phyloP scores from a whole-genome alignment of 179 eudicot species.

The Vitellaria paradoxa region DNA sequence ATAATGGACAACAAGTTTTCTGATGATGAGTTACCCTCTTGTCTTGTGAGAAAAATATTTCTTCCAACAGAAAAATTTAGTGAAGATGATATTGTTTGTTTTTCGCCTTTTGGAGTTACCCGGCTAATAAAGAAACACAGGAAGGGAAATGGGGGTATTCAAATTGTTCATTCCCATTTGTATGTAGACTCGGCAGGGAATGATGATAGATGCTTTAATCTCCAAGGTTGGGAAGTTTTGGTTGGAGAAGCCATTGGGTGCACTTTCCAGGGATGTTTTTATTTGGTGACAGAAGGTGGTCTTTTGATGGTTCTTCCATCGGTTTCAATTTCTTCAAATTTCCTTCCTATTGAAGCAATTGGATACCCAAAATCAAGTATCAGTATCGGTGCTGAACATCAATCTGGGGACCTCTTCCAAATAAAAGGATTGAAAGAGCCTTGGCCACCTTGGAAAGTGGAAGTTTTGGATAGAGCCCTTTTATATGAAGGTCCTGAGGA shows the following conservation, averaged over 20 bases:
- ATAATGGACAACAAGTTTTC: slow-evolving; percentile 24
- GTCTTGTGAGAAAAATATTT: slow-evolving; percentile 44
- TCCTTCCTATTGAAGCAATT: slow-evolving; percentile 51
- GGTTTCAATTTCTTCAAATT: slow-evolving; percentile 63
- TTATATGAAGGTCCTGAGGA: slow-evolving; percentile 82
- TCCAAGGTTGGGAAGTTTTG: slow-evolving; percentile 40
- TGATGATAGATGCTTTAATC: slow-evolving; percentile 43
- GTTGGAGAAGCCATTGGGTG: slow-evolving; percentile 59
- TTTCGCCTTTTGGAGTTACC: slow-evolving; percentile 80
- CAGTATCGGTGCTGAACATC: slow-evolving; percentile 23
- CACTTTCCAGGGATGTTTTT: slow-evolving; percentile 68
- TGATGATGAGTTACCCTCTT: slow-evolving; percentile 24
- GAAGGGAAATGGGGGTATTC: slow-evolving; percentile 33
- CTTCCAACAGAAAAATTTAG: slow-evolving; percentile 51
- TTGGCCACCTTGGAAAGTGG: slow-evolving; percentile 78
- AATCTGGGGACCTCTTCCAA: slow-evolving; percentile 34
- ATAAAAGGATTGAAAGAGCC: slow-evolving; percentile 29
- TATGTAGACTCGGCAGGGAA: slow-evolving; percentile 39
- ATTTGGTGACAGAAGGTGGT: slow-evolving; percentile 65
- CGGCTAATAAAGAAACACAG: slow-evolving; percentile 41
- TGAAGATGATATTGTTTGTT: slow-evolving; percentile 55
- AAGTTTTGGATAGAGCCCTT: slow-evolving; percentile 74
- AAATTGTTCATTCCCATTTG: slow-evolving; percentile 53
- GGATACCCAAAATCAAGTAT: slow-evolving; percentile 34
- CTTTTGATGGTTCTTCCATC: slow-evolving; percentile 84